phyloP scores from a whole-genome alignment of 768 basidiomycete genomes.

The Serpula lacrymans region DNA sequence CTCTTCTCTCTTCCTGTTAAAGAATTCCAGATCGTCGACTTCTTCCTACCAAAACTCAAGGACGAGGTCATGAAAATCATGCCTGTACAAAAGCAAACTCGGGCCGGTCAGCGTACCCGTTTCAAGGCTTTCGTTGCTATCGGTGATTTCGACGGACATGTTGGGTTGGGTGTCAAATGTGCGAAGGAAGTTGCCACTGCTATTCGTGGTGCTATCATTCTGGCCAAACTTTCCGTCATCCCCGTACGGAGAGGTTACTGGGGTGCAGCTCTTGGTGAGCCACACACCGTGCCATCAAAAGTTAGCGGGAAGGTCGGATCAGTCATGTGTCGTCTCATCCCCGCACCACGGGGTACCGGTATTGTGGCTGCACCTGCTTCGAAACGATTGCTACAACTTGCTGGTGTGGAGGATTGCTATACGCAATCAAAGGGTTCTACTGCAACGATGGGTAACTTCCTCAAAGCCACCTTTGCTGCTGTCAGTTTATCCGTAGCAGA shows the following conservation, averaged over 20 bases:
- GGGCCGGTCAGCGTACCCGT: conserved; percentile 97
- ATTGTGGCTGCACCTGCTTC: conserved; percentile 98
- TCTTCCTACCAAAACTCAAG: conserved; percentile 98
- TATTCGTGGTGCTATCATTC: conserved; percentile 98
- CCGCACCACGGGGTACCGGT: conserved; percentile 97
- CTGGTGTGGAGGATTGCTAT: conserved; percentile 97
- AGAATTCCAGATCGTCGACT: conserved; percentile 99
- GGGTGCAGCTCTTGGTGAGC: conserved; percentile 98
- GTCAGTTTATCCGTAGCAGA: conserved; percentile 42
- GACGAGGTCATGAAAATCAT: conserved; percentile 99
- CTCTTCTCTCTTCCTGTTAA: conserved; percentile 99
- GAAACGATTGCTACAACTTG: conserved; percentile 94
- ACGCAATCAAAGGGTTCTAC: conserved; percentile 98
- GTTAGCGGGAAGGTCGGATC: conserved; percentile 98
- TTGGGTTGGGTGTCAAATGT: conserved; percentile 99
- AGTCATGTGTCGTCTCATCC: conserved; percentile 98
- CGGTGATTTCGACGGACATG: conserved; percentile 97
- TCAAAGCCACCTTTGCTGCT: conserved; percentile 94
- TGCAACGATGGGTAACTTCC: conserved; percentile 98
- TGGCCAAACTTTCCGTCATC: conserved; percentile 96
- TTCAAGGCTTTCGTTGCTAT: conserved; percentile 99
- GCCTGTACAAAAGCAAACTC: conserved; percentile 99
- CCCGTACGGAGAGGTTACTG: conserved; percentile 99
- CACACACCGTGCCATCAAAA: conserved; percentile 98
- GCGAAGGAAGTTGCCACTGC: conserved; percentile 99